Evolutionary conservation across 306 rosid species (phyloP).

Genomic region (Trifolium fragiferum): DNA sequence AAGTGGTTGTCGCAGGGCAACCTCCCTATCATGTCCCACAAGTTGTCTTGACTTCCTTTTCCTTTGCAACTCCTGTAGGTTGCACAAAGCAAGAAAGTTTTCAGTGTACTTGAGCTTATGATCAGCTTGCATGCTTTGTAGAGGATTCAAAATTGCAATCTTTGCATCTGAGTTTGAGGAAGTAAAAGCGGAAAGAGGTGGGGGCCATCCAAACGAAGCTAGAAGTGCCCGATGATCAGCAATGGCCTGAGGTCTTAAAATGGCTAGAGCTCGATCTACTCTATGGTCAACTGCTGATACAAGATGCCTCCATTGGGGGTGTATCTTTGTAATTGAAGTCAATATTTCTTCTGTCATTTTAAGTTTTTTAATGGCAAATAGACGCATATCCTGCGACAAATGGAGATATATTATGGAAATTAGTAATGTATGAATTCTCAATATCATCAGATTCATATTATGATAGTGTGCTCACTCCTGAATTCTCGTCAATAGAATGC

Average conservation of each 20-base stretch:
- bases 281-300: constrained; percentile 90
- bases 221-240: constrained; percentile 88
- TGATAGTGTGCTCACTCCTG: constrained; percentile 65
- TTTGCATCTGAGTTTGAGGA: constrained; percentile 52
- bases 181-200: constrained; percentile 67
- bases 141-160: constrained; percentile 63
- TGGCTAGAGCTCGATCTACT: constrained; percentile 91
- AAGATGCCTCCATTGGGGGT: constrained; percentile 83
- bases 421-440: constrained; percentile 9
- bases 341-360: constrained; percentile 68
- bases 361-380: constrained; percentile 69
- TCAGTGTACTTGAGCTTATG: constrained; percentile 79
- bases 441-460: constrained; percentile 37
- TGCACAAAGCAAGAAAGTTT: constrained; percentile 78
- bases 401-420: constrained; percentile 39
- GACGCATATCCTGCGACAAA: constrained; percentile 66
- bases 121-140: constrained; percentile 77
- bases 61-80: constrained; percentile 84
- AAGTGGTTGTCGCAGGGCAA: constrained; percentile 77
- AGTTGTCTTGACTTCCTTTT: constrained; percentile 88
- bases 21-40: constrained; percentile 60
- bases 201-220: constrained; percentile 92
- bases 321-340: constrained; percentile 62
- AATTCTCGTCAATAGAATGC: constrained; percentile 54
- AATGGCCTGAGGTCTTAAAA: constrained; percentile 88